Base-by-base conservation (phyloP, 805 yeast species). In the Sugiyamaella lignohabitans region DNA sequence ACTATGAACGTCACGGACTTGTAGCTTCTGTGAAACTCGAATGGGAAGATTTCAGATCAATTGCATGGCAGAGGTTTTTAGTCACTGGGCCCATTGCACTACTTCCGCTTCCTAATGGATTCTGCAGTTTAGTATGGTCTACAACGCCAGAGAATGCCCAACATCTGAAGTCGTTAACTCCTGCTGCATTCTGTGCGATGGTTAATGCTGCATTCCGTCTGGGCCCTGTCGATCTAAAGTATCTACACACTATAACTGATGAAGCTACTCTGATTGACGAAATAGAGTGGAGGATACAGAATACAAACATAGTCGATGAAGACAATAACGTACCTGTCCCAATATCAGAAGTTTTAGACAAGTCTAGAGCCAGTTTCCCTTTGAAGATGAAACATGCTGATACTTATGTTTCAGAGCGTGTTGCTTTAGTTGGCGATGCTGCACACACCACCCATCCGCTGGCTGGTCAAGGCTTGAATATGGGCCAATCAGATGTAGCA, bases 401-500 rank as follows among this genome's bases (percentile, higher is more conserved):
- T 59, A 76, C 84, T 1, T 93, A 93, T 61, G 79, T 87, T 17
- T 79, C 79, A 1, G 89, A 85, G 2, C 73, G 98, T 54, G 75
- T 91, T 24, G 98, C 97, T 0, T 68, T 93, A n/a, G 85, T 91
- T 6, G 98, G 98, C 21, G 98, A 93, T 66, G 98, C 98, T 1
- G 98, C 98, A 0, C 98, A 93, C 58, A 84, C 97, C 0, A 87
- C 96, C 1, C 98, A 93, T 63, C 98, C 98, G 2, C 72, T 93
- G 50, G 97, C 97, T 3, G 98, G 98, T 6, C 98, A 93, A 66
- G 98, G 98, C 21, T 74, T 93, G 47, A 93, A 93, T 64, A 88
- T 91, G 96, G 98, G 98, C 18, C 97, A 89, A 63, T 82, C 84
- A 22, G 98, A 93, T 62, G 96, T 87, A 1, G 80, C 81, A 48